Conservation (phyloP, 352 stramenopile genomes). For the Phytophthora pisi region DNA sequence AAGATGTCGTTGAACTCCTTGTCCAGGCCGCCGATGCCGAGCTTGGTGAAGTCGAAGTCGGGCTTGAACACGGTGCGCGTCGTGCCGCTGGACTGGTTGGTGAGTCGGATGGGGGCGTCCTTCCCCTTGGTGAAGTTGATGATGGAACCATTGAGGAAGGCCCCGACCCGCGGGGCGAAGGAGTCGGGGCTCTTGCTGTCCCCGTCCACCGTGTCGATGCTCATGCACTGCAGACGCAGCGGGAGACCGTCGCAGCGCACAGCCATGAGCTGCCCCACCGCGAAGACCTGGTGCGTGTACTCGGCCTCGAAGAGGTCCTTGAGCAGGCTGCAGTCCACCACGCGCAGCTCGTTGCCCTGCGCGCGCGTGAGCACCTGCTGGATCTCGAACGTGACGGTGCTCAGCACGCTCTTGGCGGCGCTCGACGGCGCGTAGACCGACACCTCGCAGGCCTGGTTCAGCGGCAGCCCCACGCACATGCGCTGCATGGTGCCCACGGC, state of each 20-base stretch:
- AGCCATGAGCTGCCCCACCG: slow-evolving; percentile 73
- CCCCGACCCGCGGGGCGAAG: slow-evolving; percentile 45
- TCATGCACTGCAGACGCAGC: slow-evolving; percentile 67
- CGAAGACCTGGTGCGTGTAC: slow-evolving; percentile 80
- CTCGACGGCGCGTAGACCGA: slow-evolving; percentile 63
- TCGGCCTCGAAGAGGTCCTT: slow-evolving; percentile 73
- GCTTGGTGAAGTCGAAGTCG: slow-evolving; percentile 98
- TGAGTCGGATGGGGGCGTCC: slow-evolving; percentile 75
- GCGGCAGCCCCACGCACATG: slow-evolving; percentile 72
- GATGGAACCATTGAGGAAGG: slow-evolving; percentile 67
- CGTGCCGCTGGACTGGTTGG: slow-evolving; percentile 81
- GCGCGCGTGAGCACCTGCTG: slow-evolving; percentile 76
- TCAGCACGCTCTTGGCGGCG: slow-evolving; percentile 49
- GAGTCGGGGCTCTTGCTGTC: slow-evolving; percentile 24
- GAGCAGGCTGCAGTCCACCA: slow-evolving; percentile 76
- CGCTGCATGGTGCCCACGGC: slow-evolving; percentile 82
- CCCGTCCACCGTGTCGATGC: slow-evolving; percentile 59
- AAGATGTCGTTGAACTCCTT: slow-evolving; percentile 99
- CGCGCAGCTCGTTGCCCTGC: slow-evolving; percentile 59
- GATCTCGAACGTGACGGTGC: slow-evolving; percentile 84
- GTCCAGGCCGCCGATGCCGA: slow-evolving; percentile 98
- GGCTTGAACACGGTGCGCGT: slow-evolving; percentile 92
- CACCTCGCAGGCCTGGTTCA: slow-evolving; percentile 70
- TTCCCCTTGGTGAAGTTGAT: slow-evolving; percentile 83
- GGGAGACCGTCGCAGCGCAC: slow-evolving; percentile 68